These are phyloP conservation scores for Aspergillus affinis DNA, from an alignment of 495 filamentous ascomycete species.

Conservation along the genomic window DNA sequence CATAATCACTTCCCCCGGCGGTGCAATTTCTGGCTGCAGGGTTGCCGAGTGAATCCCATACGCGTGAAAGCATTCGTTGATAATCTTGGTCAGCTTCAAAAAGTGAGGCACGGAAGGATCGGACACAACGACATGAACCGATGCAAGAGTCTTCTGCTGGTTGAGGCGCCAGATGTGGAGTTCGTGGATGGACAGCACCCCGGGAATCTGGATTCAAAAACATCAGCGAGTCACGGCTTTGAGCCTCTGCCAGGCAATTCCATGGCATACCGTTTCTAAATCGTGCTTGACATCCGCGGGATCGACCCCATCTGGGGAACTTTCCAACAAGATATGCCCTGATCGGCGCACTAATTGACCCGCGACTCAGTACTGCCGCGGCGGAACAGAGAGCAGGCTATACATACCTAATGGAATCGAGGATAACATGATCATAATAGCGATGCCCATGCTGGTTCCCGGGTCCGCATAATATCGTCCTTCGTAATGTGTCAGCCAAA, in stretches of 20 bases:
- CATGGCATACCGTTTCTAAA: slow-evolving; percentile 39
- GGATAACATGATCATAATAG: slow-evolving; percentile 42
- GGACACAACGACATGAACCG: slow-evolving; percentile 46
- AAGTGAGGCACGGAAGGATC: slow-evolving; percentile 39
- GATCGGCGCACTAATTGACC: slow-evolving; percentile 33
- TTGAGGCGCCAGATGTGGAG: slow-evolving; percentile 55
- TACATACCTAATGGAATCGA: slow-evolving; percentile 40
- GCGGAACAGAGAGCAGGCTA: neutral
- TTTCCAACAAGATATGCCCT: slow-evolving; percentile 73
- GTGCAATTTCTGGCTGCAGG: slow-evolving; percentile 45
- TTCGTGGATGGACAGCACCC: slow-evolving; percentile 48
- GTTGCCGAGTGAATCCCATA: slow-evolving; percentile 55
- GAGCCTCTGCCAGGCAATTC: no score
- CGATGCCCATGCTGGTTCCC: slow-evolving; percentile 46
- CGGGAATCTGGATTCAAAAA: slow-evolving; percentile 33
- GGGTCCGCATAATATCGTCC: slow-evolving; percentile 51
- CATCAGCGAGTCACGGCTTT: neutral
- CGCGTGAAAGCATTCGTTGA: slow-evolving; percentile 51
- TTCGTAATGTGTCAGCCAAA: slow-evolving; percentile 41
- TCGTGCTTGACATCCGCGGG: slow-evolving; percentile 78
- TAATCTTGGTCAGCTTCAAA: slow-evolving; percentile 36
- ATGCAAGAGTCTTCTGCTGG: slow-evolving; percentile 49
- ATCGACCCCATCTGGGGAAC: slow-evolving; percentile 73
- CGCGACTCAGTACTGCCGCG: neutral
- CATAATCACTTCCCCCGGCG: neutral